Base-by-base conservation (phyloP, 2,329 filamentous ascomycete genomes). In the Didymella arachidicola region DNA sequence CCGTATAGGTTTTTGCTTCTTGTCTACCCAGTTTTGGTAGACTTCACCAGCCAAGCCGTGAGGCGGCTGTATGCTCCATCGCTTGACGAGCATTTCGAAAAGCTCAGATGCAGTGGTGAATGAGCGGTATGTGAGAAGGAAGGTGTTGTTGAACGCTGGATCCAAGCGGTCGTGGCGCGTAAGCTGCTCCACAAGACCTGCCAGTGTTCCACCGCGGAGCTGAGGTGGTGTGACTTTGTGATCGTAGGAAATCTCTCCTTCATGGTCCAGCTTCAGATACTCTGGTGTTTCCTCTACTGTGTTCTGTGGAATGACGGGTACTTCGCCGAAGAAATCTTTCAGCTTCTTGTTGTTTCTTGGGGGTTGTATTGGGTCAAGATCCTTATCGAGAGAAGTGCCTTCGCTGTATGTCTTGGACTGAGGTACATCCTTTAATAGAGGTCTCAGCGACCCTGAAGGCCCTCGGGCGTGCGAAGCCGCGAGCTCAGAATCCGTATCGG, bases 131-230 rank as follows among this genome's bases (percentile, higher is more conserved):
- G 95, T 99, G 36, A 99, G 86, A 16, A 99, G 87, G 83, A 99
- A 99, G 0, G 95, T 99, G 71, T 94, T 96, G 81, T 98, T 98
- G 80, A 98, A 98, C 62, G 86, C 94, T 3, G 93, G 92, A 73
- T 98, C 95, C 14, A 97, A 85, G 72, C 96, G 95, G 79, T 99
- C 95, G 73, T 99, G 95, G 47, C 95, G 87, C 16, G 95, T 99
- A 43, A 99, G 84, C 72, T 98, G 94, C 77, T 98, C 95, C 6
- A 97, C 95, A 57, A 99, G 82, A 4, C 91, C 95, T 29, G 92
- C 84, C 19, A 99, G 80, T 0, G 94, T 96, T 45, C 95, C 95
- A 65, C 94, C 95, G 76, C 93, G 95, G 57, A 99, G 85, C 29
- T 89, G 85, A 25, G 90, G 88, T 2, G 88, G 86, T 29, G 87